A percentile compares a stretch with the other conserved stretches of the same genome.
Conservation (phyloP, 176 grass and related monocot species). For the Elaeis guineensis region DNA sequence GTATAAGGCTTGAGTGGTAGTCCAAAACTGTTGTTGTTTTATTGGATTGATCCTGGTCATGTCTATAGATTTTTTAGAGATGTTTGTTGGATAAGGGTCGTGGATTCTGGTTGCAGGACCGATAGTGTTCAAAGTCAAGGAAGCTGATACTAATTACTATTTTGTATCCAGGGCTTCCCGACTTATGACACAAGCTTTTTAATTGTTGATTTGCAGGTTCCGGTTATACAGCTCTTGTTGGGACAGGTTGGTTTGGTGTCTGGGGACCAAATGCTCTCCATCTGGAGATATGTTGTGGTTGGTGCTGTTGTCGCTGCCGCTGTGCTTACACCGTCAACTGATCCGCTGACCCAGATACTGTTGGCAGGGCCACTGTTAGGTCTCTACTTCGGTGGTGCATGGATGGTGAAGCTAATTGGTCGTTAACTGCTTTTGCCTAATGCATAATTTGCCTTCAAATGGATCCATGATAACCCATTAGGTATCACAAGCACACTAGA, state of each 20-base stretch:
- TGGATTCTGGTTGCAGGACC: too few species aligned
- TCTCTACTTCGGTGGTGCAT: slow-evolving; percentile 92
- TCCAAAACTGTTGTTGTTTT: too few species aligned
- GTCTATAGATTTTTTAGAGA: too few species aligned
- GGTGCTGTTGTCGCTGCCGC: slow-evolving; percentile 86
- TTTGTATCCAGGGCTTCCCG: too few species aligned
- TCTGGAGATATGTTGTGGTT: slow-evolving; percentile 98
- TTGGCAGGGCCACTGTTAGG: slow-evolving; percentile 83
- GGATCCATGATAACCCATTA: neutral
- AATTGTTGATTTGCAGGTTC: slow-evolving; percentile 53
- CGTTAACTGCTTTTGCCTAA: slow-evolving; percentile 27
- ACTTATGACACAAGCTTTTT: neutral
- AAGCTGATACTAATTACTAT: too few species aligned
- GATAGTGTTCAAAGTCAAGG: too few species aligned
- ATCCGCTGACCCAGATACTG: slow-evolving; percentile 86
- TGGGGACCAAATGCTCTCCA: slow-evolving; percentile 85
- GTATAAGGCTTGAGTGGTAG: too few species aligned
- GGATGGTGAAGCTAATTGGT: slow-evolving; percentile 78
- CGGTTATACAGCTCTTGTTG: slow-evolving; percentile 81
- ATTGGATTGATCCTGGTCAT: too few species aligned
- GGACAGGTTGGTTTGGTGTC: slow-evolving; percentile 89
- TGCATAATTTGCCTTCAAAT: neutral
- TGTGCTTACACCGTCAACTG: slow-evolving; percentile 82
- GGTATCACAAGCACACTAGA: neutral
- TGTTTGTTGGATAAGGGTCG: too few species aligned